phyloP scores from a whole-genome alignment of 1,284 basidiomycete genomes.

The Dichomitus squalens region DNA sequence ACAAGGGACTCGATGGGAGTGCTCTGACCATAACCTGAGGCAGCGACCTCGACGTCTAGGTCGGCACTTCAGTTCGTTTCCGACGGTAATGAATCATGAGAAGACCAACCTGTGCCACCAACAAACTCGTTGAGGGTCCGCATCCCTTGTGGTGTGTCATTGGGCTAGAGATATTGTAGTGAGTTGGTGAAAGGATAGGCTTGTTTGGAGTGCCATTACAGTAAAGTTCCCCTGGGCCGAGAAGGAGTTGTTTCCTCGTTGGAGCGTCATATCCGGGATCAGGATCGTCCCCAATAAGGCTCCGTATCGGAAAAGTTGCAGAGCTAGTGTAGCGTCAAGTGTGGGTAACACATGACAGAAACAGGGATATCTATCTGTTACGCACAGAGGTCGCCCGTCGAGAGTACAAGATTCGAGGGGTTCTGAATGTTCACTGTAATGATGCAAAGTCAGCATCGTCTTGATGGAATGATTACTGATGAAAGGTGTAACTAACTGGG shows the following conservation, averaged over 20 bases:
- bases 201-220: constrained; percentile 35
- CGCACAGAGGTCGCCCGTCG: constrained; percentile 62
- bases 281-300: constrained; percentile 59
- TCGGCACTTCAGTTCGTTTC: constrained; percentile 35
- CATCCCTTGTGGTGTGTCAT: constrained; percentile 59
- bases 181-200: background rate
- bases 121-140: constrained; percentile 75
- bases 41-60: constrained; percentile 56
- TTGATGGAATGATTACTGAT: constrained; percentile 13
- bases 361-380: constrained; percentile 5
- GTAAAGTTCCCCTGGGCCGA: constrained; percentile 49
- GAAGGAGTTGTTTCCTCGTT: constrained; percentile 62
- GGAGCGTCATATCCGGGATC: constrained; percentile 61
- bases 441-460: background rate
- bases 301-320: constrained; percentile 59
- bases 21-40: constrained; percentile 64
- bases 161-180: constrained; percentile 39
- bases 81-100: background rate
- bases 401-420: constrained; percentile 70
- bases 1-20: constrained; percentile 62
- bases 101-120: constrained; percentile 40
- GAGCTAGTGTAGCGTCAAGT: background rate
- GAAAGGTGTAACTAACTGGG: constrained; percentile 36
- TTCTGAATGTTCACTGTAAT: constrained; percentile 63
- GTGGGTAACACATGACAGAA: background rate